Percentiles rank a stretch among this genome's conserved stretches.
These are phyloP conservation scores for Cryptosporidium parvum DNA, from an alignment of 169 alveolate species.

Conservation along the genomic window DNA sequence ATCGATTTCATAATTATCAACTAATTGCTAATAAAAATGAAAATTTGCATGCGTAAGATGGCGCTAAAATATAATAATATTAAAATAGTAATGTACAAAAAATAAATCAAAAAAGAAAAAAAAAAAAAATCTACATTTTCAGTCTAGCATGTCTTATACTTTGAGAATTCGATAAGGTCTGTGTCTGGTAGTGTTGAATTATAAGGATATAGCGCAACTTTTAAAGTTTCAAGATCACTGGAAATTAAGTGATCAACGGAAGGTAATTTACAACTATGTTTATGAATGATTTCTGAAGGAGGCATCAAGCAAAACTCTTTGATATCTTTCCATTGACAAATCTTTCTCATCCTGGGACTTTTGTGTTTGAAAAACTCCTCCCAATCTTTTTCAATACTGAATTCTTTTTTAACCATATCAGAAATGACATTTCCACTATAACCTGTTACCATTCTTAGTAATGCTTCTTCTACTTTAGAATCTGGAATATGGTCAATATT, in stretches of 20 bases:
- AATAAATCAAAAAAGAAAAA: background rate
- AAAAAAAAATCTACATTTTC: background rate
- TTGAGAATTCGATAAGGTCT: slow-evolving; percentile 46
- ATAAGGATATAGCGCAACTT: slow-evolving; percentile 47
- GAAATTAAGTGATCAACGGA: slow-evolving; percentile 44
- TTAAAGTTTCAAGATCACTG: background rate
- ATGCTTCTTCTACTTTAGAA: slow-evolving; percentile 59
- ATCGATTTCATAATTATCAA: background rate
- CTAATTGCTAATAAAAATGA: background rate
- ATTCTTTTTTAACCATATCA: slow-evolving; percentile 40
- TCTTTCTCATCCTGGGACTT: slow-evolving; percentile 19
- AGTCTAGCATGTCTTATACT: slow-evolving; percentile 9
- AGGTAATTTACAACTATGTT: slow-evolving; percentile 40
- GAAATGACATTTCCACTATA: slow-evolving; percentile 74
- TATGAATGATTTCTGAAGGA: slow-evolving; percentile 51
- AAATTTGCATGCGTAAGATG: slow-evolving; percentile 4
- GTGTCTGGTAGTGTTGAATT: slow-evolving; percentile 24
- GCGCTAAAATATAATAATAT: background rate
- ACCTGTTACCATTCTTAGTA: slow-evolving; percentile 58
- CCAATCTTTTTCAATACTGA: slow-evolving; percentile 21
- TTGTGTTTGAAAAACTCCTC: slow-evolving; percentile 14
- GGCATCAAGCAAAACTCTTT: slow-evolving; percentile 62
- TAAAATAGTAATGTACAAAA: background rate
- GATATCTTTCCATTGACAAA: slow-evolving; percentile 62
- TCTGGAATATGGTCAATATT: slow-evolving; percentile 51